Percentiles rank a stretch among this genome's conserved stretches.
phyloP scores from a whole-genome alignment of 495 filamentous ascomycete species.

The Xylaria scruposa region DNA sequence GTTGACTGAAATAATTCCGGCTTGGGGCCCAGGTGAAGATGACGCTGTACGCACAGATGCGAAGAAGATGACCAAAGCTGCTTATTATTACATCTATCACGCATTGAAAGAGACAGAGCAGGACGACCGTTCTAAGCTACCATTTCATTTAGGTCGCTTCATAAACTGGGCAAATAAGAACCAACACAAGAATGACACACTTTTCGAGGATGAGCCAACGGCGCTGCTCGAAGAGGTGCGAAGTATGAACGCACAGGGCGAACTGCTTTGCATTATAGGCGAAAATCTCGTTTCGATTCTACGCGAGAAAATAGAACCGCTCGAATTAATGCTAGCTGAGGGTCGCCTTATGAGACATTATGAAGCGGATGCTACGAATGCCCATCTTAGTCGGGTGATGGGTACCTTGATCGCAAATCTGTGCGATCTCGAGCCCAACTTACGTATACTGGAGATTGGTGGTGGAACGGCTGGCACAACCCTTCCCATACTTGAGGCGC shows the following conservation, averaged over 20 bases:
- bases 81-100: constrained; percentile 21
- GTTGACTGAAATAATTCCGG: neutral
- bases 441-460: constrained; percentile 60
- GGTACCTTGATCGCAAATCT: constrained; percentile 30
- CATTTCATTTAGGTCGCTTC: constrained; percentile 16
- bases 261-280: constrained; percentile 32
- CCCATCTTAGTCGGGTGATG: constrained; percentile 32
- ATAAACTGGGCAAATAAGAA: constrained; percentile 15
- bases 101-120: constrained; percentile 12
- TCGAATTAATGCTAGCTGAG: constrained; percentile 48
- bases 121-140: constrained; percentile 22
- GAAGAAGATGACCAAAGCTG: constrained; percentile 2
- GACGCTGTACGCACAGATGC: neutral
- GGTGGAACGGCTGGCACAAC: constrained; percentile 60
- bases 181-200: neutral
- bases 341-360: constrained; percentile 48
- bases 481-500: constrained; percentile 37
- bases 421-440: constrained; percentile 40
- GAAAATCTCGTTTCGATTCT: constrained; percentile 42
- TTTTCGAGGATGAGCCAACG: constrained; percentile 11
- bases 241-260: constrained; percentile 17
- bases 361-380: constrained; percentile 33
- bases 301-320: constrained; percentile 40
- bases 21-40: constrained; percentile 6
- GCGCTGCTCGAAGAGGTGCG: constrained; percentile 9